Base-by-base conservation (phyloP, 2,329 filamentous ascomycete genomes). In the Fusarium sp. region DNA sequence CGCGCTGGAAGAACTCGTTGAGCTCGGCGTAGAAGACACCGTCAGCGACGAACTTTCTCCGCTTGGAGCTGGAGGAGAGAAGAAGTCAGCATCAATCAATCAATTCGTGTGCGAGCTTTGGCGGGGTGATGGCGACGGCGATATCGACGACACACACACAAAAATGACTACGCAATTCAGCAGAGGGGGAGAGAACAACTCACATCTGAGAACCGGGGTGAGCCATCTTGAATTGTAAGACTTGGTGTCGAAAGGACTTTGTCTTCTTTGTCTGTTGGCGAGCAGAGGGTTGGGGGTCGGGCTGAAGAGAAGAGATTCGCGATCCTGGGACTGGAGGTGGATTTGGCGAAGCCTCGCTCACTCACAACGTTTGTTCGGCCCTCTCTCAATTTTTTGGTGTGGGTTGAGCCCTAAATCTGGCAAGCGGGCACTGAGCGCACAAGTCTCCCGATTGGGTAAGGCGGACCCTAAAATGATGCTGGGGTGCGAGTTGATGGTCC, bases 1-100 rank as follows among this genome's bases (percentile, higher is more conserved):
- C 97, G 88, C 97, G 96, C 92, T 98, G 97, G 95, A 99, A 99
- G 94, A 99, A 99, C 91, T 99, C 97, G 93, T 99, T 99, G 88
- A 99, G 90, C 90, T 99, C 97, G 90, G 97, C 97, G 89, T 98
- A 99, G 94, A 99, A 99, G 85, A 99, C 97, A 93, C 97, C 97
- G 89, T 99, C 97, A 81, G 93, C 94, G 86, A 96, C 93, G 90
- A 95, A 96, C 92, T 96, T 96, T 91, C 94, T 94, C 88, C 93
- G 89, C 93, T 96, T 96, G 87, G 93, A 95, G 87, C 94, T 95
- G 85, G 40, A 79, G 74, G 66, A 69, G 43, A 27, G 68, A 22
- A 27, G 64, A 38, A 40, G 68, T 76, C 56, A 79, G 78, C 71
- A 60, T 70, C 62, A 40, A 40, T n/a, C 40, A 20, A 20, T 20